phyloP scores from a whole-genome alignment of 129 eudicot species.

The Tagetes erecta region DNA sequence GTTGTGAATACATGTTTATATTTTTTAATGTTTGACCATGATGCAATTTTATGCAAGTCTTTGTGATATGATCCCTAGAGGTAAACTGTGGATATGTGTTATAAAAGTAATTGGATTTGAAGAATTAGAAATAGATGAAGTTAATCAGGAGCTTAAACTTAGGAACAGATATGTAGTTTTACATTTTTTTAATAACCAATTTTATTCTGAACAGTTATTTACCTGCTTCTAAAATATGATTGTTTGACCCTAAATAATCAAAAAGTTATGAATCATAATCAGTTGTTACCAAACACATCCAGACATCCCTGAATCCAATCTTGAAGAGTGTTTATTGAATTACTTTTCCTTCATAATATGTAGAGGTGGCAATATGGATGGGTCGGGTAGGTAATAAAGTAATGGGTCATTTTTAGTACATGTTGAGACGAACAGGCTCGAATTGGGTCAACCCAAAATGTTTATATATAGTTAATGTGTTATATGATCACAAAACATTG shows the following conservation, averaged over 20 bases:
- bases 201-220: background rate
- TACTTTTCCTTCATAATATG: conserved; percentile 16
- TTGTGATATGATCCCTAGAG: background rate
- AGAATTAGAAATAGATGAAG: background rate
- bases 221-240: background rate
- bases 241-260: conserved; percentile 2
- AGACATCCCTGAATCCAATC: background rate
- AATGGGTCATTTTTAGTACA: conserved; percentile 6
- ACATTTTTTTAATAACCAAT: background rate
- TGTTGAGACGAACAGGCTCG: background rate
- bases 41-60: conserved; percentile 6
- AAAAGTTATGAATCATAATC: background rate
- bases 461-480: background rate
- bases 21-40: conserved; percentile 2
- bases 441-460: background rate
- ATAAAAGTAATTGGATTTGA: background rate
- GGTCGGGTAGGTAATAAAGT: background rate
- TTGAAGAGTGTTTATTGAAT: conserved; percentile 8
- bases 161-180: background rate
- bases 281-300: background rate
- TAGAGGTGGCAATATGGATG: conserved; percentile 12
- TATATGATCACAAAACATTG: conserved; percentile 3
- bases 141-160: background rate
- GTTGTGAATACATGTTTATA: conserved; percentile 1
- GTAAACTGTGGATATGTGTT: background rate